phyloP scores from a whole-genome alignment of 2,329 filamentous ascomycete species.

The Penicillium oxalicum region DNA sequence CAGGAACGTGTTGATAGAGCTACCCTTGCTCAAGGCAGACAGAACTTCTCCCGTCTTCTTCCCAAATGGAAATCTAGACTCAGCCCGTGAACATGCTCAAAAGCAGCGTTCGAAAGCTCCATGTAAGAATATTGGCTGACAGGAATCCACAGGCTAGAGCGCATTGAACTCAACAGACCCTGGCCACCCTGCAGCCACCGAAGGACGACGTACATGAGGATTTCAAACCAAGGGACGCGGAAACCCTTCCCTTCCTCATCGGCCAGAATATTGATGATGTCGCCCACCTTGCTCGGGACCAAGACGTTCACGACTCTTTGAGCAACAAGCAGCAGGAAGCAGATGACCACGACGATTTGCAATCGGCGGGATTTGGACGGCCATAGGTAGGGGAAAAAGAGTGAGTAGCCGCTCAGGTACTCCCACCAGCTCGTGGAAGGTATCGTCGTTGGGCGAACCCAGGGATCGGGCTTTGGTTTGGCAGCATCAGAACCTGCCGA shows the following conservation, averaged over 20 bases:
- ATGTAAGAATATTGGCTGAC: constrained; percentile 96
- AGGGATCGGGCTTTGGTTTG: constrained; percentile 56
- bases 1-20: constrained; percentile 90
- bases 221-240: constrained; percentile 65
- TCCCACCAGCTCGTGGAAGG: constrained; percentile 93
- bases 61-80: constrained; percentile 92
- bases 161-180: constrained; percentile 74
- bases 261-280: constrained; percentile 69
- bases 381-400: constrained; percentile 97
- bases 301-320: constrained; percentile 81
- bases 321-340: constrained; percentile 70
- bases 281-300: constrained; percentile 74
- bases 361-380: constrained; percentile 71
- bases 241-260: constrained; percentile 47
- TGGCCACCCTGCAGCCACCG: constrained; percentile 83
- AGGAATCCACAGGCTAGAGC: constrained; percentile 88
- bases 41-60: constrained; percentile 96
- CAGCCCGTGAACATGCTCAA: constrained; percentile 92
- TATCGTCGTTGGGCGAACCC: constrained; percentile 80
- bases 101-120: constrained; percentile 86
- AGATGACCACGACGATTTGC: constrained; percentile 72
- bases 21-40: constrained; percentile 92
- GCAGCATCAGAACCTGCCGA: constrained; percentile 37
- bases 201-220: constrained; percentile 69
- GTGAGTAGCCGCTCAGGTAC: constrained; percentile 82